These are phyloP conservation scores for Xylaria digitata DNA, from an alignment of 2,329 filamentous ascomycete genomes.

Conservation along the genomic window DNA sequence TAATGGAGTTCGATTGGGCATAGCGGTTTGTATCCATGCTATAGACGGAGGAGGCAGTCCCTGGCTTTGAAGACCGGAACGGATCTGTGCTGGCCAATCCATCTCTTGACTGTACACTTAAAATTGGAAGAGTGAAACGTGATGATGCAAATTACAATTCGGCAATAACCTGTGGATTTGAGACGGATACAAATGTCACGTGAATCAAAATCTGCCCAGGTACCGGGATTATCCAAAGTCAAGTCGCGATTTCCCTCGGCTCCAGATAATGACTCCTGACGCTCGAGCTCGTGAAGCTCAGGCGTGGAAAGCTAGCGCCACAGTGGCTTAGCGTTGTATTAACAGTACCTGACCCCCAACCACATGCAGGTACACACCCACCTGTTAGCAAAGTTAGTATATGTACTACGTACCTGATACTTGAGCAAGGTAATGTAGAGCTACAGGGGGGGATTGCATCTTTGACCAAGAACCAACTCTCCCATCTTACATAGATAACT, in stretches of 20 bases:
- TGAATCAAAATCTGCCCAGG: neutral
- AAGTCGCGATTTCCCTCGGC: neutral
- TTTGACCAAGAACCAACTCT: neutral
- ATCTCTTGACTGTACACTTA: slow-evolving; percentile 36
- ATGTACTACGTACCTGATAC: no score
- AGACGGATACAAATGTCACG: neutral
- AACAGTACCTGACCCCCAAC: no score
- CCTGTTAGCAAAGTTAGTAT: no score
- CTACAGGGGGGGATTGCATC: no score
- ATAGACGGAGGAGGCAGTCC: slow-evolving; percentile 63
- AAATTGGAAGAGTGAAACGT: neutral
- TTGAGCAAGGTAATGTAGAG: no score
- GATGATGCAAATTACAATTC: neutral
- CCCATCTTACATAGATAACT: neutral
- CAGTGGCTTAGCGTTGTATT: slow-evolving; percentile 43
- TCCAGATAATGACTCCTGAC: neutral
- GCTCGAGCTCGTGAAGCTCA: neutral
- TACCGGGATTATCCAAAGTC: neutral
- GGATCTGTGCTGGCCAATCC: slow-evolving; percentile 61
- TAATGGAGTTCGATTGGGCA: slow-evolving; percentile 64
- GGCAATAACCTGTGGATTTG: neutral
- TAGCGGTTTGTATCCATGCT: slow-evolving; percentile 73
- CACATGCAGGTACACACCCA: no score
- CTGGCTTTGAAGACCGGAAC: slow-evolving; percentile 62
- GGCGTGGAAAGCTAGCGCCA: slow-evolving; percentile 34